Base-by-base conservation (phyloP, 345 rosid genomes). In the Eutrema heterophyllum region DNA sequence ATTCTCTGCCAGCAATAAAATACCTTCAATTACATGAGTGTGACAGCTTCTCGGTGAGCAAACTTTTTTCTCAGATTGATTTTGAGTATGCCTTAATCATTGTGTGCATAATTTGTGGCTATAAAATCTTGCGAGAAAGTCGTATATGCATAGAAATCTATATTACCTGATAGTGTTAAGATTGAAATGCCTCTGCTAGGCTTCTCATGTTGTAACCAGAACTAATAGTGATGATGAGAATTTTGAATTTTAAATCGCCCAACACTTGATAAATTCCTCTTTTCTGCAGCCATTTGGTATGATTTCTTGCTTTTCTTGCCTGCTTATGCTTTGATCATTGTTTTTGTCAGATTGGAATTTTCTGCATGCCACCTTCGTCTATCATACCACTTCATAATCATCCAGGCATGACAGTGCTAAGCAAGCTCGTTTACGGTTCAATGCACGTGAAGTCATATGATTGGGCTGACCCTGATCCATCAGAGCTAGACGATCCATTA, bases 351-450 rank as follows among this genome's bases (percentile, higher is more conserved):
- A 96, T 96, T 79, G 97, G 98, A 54, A 87, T 92, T 75, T 96
- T 96, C 83, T 90, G 96, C 79, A 96, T 86, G 97, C 97, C 97
- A 9, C 91, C 99, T 46, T 86, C 88, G 35, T 90, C 98, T 38
- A 69, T 91, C 64, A 94, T 94, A 61, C 98, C 98, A 49, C 93
- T 94, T 66, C 98, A 94, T 79, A 90, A 92, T 83, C 99, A 90
- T 83, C 92, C 99, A n/a, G 95, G 99, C 77, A 89, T 92, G 95
- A 87, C 93, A 13, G 98, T 96, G 52, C 75, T 89, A 79, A 96
- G 98, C 90, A 92, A 89, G 89, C 96, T 92, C 57, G 72, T 96
- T 38, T 92, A 89, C 33, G 97, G 98, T 64, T 78, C 99, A 32
- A 74, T 92, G 75, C 97, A 86, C 32, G 98, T 90, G 57, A 83